Evolutionary conservation across 2,329 filamentous ascomycete species (phyloP), one percentile per base, ranked within the genome.

Genomic region (Xylariomycetidae sp.): DNA sequence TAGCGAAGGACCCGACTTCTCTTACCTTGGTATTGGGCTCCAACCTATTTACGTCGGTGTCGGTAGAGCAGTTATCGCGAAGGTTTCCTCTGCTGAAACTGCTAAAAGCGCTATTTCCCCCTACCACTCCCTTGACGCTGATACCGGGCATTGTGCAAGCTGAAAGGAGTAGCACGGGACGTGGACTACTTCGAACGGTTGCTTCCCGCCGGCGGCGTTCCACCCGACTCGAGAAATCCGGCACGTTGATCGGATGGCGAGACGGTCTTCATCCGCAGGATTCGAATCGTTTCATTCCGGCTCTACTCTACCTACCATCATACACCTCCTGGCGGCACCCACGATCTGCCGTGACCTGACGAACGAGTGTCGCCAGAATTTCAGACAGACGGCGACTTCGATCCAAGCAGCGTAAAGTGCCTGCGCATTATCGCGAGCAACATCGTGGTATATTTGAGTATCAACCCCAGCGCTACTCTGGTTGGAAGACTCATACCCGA

Each of bases 371-470:
- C 4, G 39, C 41, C 8, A 34, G 52, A 6, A 38, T 59, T 3
- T 35, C 44, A n/a, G n/a, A n/a, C n/a, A n/a, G n/a, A n/a, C n/a
- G n/a, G n/a, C 4, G 61, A 63, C 33, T 46, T 62, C 13, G 41
- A 47, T 10, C 57, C 58, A 2, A 52, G 52, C n/a, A 39, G 63
- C 2, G 35, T 53, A 16, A 60, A 63, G 39, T 46, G 44, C 3
- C 47, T 61, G 2, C 47, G 59, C 15, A 32, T 58, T 9, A 54
- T 50, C 35, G 56, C 56, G 5, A 52, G 51, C 1, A 49, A 52
- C 2, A 46, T 50, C 6, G 40, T 24, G 2, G 42, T 41, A 4
- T 25, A 44, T 34, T 40, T 40, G 6, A 14, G 35, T 2, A 16
- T 35, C n/a, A 43, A 38, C 25, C 42, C 43, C 13, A 43, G 44